Base-by-base conservation (phyloP, 2,329 filamentous ascomycete genomes). In the Emydomyces testavorans region DNA sequence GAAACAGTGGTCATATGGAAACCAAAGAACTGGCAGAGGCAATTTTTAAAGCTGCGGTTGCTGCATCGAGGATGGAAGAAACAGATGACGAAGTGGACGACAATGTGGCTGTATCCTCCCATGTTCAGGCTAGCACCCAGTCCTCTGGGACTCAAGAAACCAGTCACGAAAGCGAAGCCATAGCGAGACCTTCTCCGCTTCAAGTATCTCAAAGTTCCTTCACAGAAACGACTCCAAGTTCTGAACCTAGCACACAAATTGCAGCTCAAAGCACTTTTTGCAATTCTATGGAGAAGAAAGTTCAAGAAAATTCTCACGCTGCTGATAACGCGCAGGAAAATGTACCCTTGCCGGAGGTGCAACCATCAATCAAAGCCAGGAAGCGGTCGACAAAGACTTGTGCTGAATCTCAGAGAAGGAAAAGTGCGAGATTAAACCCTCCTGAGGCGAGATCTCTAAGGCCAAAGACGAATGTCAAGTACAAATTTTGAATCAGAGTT, bases 341-440 rank as follows among this genome's bases (percentile, higher is more conserved):
- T 2, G 6, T 11, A 28, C 3, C 31, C 15, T 16, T 47, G 23
- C 18, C 35, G 13, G 24, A 34, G 3, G 10, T 13, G 20, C n/a
- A 29, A 24, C n/a, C 18, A 6, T 18, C 15, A 35, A 40, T 34
- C 3, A 47, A 40, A 18, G 18, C 16, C 18, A 34, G 35, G 34
- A 47, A 40, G 21, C 32, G 36, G 23, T 4, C 20, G 4, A 13
- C 13, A 8, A 47, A 26, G 28, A 6, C 16, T 1, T 2, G 13
- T 40, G 36, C 35, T 6, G 45, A 40, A 13, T 23, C 37, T 3
- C 45, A 40, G 26, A 39, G 29, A 13, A 47, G 45, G 35, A 47
- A 47, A 26, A 47, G 45, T 21, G 35, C 45, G 28, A 47, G 45
- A 26, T 10, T 47, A 26, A 47, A 47, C 18, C 45, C 45, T 1